A percentile compares a stretch with the other conserved stretches of the same genome.
Evolutionary conservation across 306 rosid genomes (phyloP).

Genomic region (Casuarina cunninghamiana): DNA sequence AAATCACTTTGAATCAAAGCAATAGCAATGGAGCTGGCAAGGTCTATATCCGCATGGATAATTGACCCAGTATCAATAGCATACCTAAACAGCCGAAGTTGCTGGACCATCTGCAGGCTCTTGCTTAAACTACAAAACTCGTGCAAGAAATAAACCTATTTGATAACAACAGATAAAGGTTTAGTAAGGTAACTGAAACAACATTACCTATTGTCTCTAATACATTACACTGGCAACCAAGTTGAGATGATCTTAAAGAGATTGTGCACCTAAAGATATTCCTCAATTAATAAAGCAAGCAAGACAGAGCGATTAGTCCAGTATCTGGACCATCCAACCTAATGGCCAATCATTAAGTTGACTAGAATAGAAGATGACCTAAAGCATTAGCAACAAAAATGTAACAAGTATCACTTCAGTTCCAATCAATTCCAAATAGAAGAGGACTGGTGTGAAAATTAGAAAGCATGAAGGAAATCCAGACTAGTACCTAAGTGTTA

Average conservation of each 20-base stretch:
- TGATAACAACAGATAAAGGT: not conserved
- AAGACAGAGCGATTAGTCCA: not conserved
- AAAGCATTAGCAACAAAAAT: not conserved
- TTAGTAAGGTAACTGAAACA: not conserved
- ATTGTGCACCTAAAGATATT: not conserved
- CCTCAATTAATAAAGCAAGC: not conserved
- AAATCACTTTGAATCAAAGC: constrained; percentile 11
- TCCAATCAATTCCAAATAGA: not conserved
- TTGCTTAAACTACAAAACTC: constrained; percentile 93
- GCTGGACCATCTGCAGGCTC: constrained; percentile 95
- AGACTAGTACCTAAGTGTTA: not conserved
- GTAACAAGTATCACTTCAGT: no score
- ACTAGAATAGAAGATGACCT: not conserved
- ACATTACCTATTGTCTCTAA: constrained; percentile 5
- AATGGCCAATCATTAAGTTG: not conserved
- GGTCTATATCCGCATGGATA: constrained; percentile 12
- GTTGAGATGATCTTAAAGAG: not conserved
- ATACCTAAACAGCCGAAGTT: constrained; percentile 86
- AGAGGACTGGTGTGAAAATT: not conserved
- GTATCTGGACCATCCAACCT: constrained; percentile 3
- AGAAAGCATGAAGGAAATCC: not conserved
- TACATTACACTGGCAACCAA: not conserved
- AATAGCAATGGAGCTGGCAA: constrained; percentile 4
- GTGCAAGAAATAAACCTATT: constrained; percentile 80
- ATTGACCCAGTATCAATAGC: constrained; percentile 28